phyloP scores from a whole-genome alignment of 805 yeast genomes.

The Metschnikowia kofuensis region DNA sequence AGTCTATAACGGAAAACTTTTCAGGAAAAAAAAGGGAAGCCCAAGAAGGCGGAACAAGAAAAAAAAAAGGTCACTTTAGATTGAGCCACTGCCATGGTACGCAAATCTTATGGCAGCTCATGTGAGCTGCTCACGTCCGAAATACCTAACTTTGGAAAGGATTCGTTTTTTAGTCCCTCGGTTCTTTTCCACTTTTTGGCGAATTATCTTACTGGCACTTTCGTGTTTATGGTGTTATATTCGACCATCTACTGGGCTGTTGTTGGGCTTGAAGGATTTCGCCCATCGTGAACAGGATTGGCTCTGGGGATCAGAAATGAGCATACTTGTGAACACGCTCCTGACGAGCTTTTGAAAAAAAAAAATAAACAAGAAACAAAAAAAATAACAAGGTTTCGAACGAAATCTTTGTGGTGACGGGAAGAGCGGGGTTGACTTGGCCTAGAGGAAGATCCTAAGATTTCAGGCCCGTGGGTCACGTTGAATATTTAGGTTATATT shows the following conservation, averaged over 20 bases:
- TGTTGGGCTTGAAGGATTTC: not conserved
- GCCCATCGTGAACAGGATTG: not conserved
- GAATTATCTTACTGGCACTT: conserved; percentile 4
- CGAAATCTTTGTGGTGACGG: no score
- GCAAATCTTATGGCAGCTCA: conserved; percentile 8
- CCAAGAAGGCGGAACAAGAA: no score
- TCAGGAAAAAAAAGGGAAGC: no score
- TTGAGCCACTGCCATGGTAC: not conserved
- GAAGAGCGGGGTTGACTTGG: no score
- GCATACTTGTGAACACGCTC: not conserved
- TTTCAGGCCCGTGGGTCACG: no score
- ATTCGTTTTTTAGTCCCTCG: not conserved
- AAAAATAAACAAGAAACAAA: no score
- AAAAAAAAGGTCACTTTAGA: no score
- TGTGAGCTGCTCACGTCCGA: conserved; percentile 8
- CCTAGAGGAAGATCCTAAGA: no score
- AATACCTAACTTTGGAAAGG: conserved; percentile 1
- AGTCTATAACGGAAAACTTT: no score
- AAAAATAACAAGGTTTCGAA: no score
- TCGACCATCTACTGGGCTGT: conserved; percentile 4
- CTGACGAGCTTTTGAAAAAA: no score
- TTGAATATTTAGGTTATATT: no score
- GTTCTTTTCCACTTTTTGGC: conserved; percentile 2
- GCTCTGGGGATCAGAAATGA: not conserved
- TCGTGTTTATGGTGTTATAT: conserved; percentile 5